phyloP scores from a whole-genome alignment of 1,139 yeast species.

The Lodderomyces orthopsilosis region DNA sequence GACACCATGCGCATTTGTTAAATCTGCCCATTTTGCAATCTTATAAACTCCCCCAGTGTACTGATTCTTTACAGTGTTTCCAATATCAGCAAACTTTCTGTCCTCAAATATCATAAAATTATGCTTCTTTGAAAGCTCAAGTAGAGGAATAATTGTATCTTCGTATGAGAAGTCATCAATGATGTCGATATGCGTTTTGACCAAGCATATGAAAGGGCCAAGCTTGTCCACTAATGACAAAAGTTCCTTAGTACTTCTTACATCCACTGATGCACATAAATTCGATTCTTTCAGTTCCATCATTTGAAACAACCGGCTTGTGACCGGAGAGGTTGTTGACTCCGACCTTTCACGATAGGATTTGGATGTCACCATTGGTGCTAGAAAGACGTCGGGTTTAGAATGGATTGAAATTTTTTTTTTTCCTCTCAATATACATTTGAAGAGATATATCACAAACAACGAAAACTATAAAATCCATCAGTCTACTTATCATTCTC shows the following conservation, averaged over 20 bases:
- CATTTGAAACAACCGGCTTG: conserved; percentile 65
- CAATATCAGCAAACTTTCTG: conserved; percentile 97
- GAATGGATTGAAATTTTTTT: neutral
- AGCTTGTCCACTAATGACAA: conserved; percentile 67
- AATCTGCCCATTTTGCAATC: conserved; percentile 93
- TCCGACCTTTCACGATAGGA: conserved; percentile 70
- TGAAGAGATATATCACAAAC: no score
- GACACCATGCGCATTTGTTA: conserved; percentile 96
- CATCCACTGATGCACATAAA: conserved; percentile 95
- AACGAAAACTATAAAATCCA: neutral
- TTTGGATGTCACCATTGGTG: conserved; percentile 21
- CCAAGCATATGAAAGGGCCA: conserved; percentile 90
- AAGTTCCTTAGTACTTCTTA: conserved; percentile 72
- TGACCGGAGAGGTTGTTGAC: conserved; percentile 73
- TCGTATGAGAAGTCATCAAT: conserved; percentile 85
- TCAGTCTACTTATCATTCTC: neutral
- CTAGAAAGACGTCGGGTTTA: neutral
- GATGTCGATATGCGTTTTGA: conserved; percentile 93
- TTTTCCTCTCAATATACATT: no score
- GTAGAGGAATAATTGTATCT: conserved; percentile 70
- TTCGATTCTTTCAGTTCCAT: conserved; percentile 84
- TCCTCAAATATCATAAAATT: conserved; percentile 90
- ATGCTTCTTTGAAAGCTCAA: conserved; percentile 69
- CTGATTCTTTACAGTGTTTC: conserved; percentile 95
- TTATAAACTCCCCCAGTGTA: conserved; percentile 86